phyloP scores from a whole-genome alignment of 2,329 filamentous ascomycete genomes.

The Magnaporthiopsis incrustans region DNA sequence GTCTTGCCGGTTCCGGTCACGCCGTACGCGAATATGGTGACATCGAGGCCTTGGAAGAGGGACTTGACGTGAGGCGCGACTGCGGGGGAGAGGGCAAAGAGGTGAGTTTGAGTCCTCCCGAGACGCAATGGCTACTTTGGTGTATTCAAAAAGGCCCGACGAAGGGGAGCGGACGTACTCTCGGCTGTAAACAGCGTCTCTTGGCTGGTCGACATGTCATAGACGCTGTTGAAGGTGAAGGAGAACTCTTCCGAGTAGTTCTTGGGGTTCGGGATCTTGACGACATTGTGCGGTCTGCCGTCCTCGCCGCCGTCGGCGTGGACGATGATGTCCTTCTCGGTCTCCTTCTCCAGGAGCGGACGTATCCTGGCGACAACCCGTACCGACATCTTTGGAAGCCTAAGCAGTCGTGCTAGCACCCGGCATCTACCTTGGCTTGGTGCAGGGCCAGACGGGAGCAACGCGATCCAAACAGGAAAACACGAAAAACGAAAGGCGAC shows the following conservation, averaged over 20 bases:
- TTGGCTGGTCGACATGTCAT: conserved; percentile 71
- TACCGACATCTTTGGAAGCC: conserved; percentile 47
- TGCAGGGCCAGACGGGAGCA: not conserved
- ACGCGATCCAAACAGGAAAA: not conserved
- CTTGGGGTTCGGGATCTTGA: conserved; percentile 90
- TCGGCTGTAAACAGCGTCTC: conserved; percentile 84
- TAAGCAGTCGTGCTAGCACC: not conserved
- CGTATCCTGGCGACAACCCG: conserved; percentile 86
- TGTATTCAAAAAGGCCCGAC: not conserved
- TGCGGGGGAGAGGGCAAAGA: conserved; percentile 26
- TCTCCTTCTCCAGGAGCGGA: conserved; percentile 77
- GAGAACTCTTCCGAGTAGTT: conserved; percentile 86
- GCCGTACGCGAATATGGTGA: conserved; percentile 88
- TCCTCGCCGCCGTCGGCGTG: conserved; percentile 54
- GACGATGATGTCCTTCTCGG: conserved; percentile 83
- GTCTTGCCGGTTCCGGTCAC: conserved; percentile 93
- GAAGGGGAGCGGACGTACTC: conserved; percentile 29
- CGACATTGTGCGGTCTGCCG: conserved; percentile 55
- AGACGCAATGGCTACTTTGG: not conserved
- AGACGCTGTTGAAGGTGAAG: conserved; percentile 92
- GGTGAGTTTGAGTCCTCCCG: conserved; percentile 4
- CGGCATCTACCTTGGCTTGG: not conserved
- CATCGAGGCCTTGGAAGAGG: conserved; percentile 80
- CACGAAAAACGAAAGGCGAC: not conserved
- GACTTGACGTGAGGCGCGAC: conserved; percentile 86